phyloP scores from a whole-genome alignment of 345 rosid species.

The Trapa bicornis region DNA sequence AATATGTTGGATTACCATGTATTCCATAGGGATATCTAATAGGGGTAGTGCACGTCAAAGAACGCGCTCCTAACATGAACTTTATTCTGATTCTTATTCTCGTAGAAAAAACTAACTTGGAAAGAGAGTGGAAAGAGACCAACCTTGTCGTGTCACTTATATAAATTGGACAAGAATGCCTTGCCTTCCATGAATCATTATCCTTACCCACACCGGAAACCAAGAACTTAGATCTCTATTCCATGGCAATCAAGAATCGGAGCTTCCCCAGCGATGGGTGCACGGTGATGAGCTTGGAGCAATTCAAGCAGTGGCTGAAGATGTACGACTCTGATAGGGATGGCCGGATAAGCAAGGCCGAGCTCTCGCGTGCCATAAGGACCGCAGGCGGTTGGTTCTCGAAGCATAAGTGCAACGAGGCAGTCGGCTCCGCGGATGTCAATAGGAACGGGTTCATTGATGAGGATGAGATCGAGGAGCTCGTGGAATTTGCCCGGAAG shows the following conservation, averaged over 20 bases:
- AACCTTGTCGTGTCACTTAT: no score
- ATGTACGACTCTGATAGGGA: constrained; percentile 14
- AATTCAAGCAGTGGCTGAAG: constrained; percentile 19
- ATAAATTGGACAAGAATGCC: no score
- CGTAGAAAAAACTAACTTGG: no score
- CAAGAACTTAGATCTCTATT: neutral
- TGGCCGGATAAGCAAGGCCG: constrained; percentile 17
- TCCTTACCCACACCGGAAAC: no score
- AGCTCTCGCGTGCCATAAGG: constrained; percentile 15
- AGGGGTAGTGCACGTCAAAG: no score
- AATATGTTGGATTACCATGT: no score
- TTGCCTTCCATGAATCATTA: no score
- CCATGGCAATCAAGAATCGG: constrained; percentile 7
- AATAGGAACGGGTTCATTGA: constrained; percentile 15
- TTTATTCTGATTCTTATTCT: no score
- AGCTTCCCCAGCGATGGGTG: neutral
- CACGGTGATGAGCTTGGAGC: constrained; percentile 11
- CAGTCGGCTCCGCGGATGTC: constrained; percentile 7
- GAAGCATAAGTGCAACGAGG: constrained; percentile 5
- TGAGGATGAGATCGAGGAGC: constrained; percentile 8
- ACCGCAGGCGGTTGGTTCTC: constrained; percentile 6
- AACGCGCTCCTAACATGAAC: no score
- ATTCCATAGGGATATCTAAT: no score
- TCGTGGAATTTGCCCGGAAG: constrained; percentile 15
- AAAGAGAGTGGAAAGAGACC: no score